Percentiles rank a stretch among this genome's conserved stretches.
Conservation (phyloP, 164 flowering plant species). For the Annona cherimola region DNA sequence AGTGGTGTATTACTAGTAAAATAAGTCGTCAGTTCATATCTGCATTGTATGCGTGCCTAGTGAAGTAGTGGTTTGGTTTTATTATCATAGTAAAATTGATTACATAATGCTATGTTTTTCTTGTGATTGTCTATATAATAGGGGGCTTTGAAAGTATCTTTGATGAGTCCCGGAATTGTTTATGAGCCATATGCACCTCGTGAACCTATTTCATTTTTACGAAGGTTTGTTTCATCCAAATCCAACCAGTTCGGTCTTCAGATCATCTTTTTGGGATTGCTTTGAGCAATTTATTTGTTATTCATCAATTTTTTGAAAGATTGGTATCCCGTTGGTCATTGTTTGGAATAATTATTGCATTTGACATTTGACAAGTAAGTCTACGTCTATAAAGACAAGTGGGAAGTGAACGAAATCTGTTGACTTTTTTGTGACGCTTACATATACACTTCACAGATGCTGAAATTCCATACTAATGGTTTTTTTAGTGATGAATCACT, state of each 20-base stretch:
- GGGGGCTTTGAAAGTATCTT: slow-evolving; percentile 63
- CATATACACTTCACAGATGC: no score
- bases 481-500: background rate
- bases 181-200: slow-evolving; percentile 90
- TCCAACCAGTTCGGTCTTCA: background rate
- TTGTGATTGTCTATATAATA: slow-evolving; percentile 23
- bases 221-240: slow-evolving; percentile 44
- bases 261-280: slow-evolving; percentile 1
- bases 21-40: background rate
- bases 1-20: background rate
- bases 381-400: background rate
- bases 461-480: no score
- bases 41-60: background rate
- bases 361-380: background rate
- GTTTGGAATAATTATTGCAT: no score
- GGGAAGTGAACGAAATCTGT: background rate
- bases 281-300: background rate
- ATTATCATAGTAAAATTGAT: background rate
- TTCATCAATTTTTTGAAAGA: no score
- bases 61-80: background rate
- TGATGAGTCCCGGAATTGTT: slow-evolving; percentile 82
- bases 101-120: background rate
- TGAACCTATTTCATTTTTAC: slow-evolving; percentile 62
- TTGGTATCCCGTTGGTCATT: no score
- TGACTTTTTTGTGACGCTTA: no score